Percentiles rank a stretch among this genome's conserved stretches.
phyloP scores from a whole-genome alignment of 441 rosid genomes.

The Erodium texanum region DNA sequence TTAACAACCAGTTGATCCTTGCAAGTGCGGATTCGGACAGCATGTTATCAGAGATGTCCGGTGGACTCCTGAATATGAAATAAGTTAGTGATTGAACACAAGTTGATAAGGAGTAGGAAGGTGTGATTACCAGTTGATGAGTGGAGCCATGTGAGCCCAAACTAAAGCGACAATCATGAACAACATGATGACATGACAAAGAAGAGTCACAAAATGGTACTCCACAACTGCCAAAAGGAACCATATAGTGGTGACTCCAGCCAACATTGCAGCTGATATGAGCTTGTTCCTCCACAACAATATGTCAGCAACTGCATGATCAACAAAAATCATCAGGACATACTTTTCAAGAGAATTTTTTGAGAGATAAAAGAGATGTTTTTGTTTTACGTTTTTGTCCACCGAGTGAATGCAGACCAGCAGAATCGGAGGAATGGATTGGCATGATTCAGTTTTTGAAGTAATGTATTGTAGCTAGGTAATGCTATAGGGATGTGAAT shows the following conservation, averaged over 20 bases:
- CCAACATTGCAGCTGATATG: constrained; percentile 34
- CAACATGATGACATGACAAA: constrained; percentile 33
- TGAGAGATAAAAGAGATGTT: too few relatives aligned
- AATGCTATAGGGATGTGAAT: not conserved
- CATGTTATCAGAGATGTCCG: constrained; percentile 26
- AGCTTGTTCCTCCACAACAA: constrained; percentile 43
- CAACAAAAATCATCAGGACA: not conserved
- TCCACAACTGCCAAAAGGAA: constrained; percentile 46
- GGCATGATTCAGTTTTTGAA: not conserved
- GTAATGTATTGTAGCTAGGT: not conserved
- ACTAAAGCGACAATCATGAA: constrained; percentile 28
- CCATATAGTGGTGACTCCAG: constrained; percentile 37
- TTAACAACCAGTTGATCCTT: constrained; percentile 27
- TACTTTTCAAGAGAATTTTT: not conserved
- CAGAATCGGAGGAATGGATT: constrained; percentile 1
- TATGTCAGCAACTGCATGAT: constrained; percentile 43
- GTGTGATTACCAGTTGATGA: constrained; percentile 29
- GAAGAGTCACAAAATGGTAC: constrained; percentile 40
- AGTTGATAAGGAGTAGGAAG: not conserved
- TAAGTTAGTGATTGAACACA: not conserved
- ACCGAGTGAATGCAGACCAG: not conserved
- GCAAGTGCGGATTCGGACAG: constrained; percentile 30
- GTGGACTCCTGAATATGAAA: constrained; percentile 30
- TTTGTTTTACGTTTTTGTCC: not conserved
- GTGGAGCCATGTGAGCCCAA: constrained; percentile 35